Base-by-base conservation (phyloP, 441 rosid genomes). In the Populus hybrid region DNA sequence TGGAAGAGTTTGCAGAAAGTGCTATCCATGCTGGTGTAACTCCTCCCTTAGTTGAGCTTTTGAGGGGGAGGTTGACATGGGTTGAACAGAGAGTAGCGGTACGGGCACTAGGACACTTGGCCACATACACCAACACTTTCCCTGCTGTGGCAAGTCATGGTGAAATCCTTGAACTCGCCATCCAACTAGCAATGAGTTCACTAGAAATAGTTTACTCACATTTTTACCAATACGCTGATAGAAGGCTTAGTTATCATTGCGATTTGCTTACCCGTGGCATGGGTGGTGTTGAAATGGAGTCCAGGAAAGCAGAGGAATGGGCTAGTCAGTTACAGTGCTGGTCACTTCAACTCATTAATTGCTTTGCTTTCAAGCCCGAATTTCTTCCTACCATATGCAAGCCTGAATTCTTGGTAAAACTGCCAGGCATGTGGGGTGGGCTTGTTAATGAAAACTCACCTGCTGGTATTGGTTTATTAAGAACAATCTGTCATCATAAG, bases 211-310 rank as follows among this genome's bases (percentile, higher is more conserved):
- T 95, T 77, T 95, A 93, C 82, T 91, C 94, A 2, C 98, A 93
- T 81, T 95, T 95, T 84, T 95, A 95, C 79, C 98, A 93, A 83
- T 87, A 80, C 72, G 88, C 86, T 1, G 96, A 92, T 78, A 86
- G 92, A 73, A 88, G 98, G 78, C 79, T 88, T 36, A 93, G 97
- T 80, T 95, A 95, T 80, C 99, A 95, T 81, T 90, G 99, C 21
- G 99, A 95, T 84, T 85, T 95, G 84, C 91, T 93, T 71, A 95
- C 98, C 8, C 98, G 98, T 50, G 99, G 99, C 18, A 95, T 95
- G 99, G 98, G 99, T 66, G 99, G 97, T 68, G 97, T 93, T 66
- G 99, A 93, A 84, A 95, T 95, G 99, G 98, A 93, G 84, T 93
- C 98, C 11, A 88, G 98, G 79, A 95, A 95, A 82, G 95, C 98